Evolutionary conservation across 805 yeast species (phyloP).

Genomic region (Yamadazyma laniorum): DNA sequence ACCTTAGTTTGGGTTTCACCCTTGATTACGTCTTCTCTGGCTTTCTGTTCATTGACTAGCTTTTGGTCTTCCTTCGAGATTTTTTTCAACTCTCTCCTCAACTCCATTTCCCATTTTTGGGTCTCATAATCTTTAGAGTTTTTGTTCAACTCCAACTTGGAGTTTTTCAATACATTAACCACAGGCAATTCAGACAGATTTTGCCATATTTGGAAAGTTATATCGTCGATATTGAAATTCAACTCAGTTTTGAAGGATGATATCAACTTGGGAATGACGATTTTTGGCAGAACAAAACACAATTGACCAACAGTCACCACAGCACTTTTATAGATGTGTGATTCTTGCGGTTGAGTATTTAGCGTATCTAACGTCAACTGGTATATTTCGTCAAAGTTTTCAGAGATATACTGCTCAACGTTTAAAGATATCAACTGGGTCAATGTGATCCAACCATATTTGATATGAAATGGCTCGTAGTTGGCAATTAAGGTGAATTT

Average conservation of each 20-base stretch:
- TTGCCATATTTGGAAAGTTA: constrained; percentile 62
- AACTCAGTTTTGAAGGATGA: constrained; percentile 33
- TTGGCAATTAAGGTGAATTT: constrained; percentile 29
- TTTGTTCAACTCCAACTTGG: constrained; percentile 50
- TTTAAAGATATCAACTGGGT: constrained; percentile 58
- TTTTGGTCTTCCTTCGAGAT: constrained; percentile 75
- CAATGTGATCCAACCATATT: constrained; percentile 75
- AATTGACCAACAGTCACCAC: constrained; percentile 46
- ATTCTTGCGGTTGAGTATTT: constrained; percentile 2
- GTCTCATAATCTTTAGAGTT: constrained; percentile 84
- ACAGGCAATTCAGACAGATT: constrained; percentile 68
- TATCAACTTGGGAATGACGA: constrained; percentile 51
- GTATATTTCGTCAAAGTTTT: constrained; percentile 22
- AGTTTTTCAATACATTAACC: constrained; percentile 44
- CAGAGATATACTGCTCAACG: constrained; percentile 55
- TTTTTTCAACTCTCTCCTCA: constrained; percentile 74
- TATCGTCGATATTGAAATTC: constrained; percentile 36
- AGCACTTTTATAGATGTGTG: constrained; percentile 18
- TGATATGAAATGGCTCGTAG: constrained; percentile 26
- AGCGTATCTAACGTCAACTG: constrained; percentile 1
- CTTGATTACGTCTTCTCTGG: constrained; percentile 60
- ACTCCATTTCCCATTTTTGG: constrained; percentile 82
- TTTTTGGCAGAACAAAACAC: constrained; percentile 59
- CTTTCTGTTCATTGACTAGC: constrained; percentile 59
- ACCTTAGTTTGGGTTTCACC: constrained; percentile 31